Conservation (phyloP, 495 filamentous ascomycete genomes). For the Pyronema omphalodes region DNA sequence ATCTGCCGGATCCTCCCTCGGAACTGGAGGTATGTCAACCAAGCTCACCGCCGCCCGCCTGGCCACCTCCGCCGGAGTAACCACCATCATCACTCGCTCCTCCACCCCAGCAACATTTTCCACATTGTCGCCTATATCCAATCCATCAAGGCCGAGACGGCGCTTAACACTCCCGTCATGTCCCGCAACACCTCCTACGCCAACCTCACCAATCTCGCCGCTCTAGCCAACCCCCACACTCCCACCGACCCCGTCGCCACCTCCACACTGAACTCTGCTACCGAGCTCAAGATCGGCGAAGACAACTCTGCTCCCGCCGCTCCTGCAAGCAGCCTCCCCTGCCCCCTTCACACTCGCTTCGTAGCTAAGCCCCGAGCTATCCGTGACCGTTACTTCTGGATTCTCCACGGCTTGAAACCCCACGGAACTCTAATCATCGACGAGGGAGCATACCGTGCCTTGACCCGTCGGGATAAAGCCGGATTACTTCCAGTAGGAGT, state of each 20-base stretch:
- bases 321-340: conserved; percentile 8
- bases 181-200: neutral
- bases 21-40: conserved; percentile 95
- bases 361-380: conserved; percentile 72
- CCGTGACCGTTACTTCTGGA: conserved; percentile 87
- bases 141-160: conserved; percentile 27
- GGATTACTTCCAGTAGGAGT: conserved; percentile 84
- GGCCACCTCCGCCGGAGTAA: conserved; percentile 87
- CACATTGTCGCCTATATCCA: conserved; percentile 74
- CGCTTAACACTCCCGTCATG: conserved; percentile 6
- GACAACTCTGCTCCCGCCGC: neutral
- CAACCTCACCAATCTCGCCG: conserved; percentile 5
- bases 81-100: conserved; percentile 80
- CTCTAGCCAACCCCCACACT: conserved; percentile 11
- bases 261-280: conserved; percentile 24
- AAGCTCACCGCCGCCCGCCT: conserved; percentile 91
- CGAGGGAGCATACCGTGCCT: conserved; percentile 60
- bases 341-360: conserved; percentile 82
- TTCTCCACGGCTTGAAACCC: conserved; percentile 81
- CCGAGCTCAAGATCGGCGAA: neutral
- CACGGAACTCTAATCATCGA: conserved; percentile 89
- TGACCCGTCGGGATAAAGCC: conserved; percentile 47
- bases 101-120: conserved; percentile 78
- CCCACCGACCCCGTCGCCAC: conserved; percentile 24
- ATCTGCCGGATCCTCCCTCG: conserved; percentile 66